Evolutionary conservation across 371 early-diverging fungal species (phyloP).

Genomic region (Mortierella sp.): DNA sequence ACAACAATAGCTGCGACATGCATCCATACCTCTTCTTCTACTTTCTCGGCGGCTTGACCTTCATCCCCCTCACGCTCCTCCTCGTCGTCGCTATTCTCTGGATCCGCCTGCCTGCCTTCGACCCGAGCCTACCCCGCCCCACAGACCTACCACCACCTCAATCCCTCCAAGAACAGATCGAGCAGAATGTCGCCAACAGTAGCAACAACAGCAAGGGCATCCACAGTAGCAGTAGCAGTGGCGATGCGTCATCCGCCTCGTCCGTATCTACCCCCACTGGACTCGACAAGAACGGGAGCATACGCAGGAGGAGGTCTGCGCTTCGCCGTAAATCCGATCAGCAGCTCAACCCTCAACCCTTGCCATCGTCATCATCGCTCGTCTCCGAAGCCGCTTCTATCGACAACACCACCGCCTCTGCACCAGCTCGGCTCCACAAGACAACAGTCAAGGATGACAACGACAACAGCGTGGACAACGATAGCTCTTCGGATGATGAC

Average conservation of each 20-base stretch:
- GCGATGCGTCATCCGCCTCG: neutral
- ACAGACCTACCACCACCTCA: constrained; percentile 40
- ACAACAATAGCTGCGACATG: constrained; percentile 9
- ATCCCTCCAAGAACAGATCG: constrained; percentile 20
- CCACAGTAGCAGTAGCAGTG: neutral
- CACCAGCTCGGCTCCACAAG: constrained; percentile 8
- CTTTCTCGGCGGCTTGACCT: constrained; percentile 54
- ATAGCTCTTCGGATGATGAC: neutral
- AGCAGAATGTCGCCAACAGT: constrained; percentile 1
- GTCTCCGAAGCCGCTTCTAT: constrained; percentile 1
- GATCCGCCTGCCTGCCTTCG: constrained; percentile 41
- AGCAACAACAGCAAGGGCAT: neutral
- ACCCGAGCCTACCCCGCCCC: constrained; percentile 34
- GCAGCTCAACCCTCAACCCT: neutral
- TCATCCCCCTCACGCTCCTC: constrained; percentile 39
- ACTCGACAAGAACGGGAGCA: constrained; percentile 7
- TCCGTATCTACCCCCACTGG: neutral
- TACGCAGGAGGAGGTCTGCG: constrained; percentile 15
- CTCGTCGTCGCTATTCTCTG: constrained; percentile 32
- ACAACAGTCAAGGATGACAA: neutral
- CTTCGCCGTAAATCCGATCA: constrained; percentile 19
- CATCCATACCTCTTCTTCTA: constrained; percentile 56
- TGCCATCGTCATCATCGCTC: constrained; percentile 11
- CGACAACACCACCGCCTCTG: constrained; percentile 1
- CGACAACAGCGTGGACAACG: constrained; percentile 5